A percentile compares a stretch with the other conserved stretches of the same genome.
phyloP scores from a whole-genome alignment of 176 grass and related monocot genomes.

The Oryza longistaminata region DNA sequence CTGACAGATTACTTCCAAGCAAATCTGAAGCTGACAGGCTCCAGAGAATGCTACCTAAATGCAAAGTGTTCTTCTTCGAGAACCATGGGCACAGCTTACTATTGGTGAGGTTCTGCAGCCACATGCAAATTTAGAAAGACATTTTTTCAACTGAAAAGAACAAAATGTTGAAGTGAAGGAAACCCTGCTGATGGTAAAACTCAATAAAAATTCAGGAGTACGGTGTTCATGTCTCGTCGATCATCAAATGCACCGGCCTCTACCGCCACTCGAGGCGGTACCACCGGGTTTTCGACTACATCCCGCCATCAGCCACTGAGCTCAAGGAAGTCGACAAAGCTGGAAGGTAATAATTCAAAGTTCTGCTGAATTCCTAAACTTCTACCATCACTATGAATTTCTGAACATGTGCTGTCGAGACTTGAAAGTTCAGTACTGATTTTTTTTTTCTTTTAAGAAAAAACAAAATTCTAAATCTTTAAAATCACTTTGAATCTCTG shows the following conservation, averaged over 20 bases:
- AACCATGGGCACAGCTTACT: constrained; percentile 73
- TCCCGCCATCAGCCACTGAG: constrained; percentile 58
- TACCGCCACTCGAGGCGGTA: constrained; percentile 51
- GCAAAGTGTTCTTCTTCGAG: constrained; percentile 60
- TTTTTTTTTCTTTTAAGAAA: too few species aligned
- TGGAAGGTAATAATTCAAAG: constrained; percentile 31
- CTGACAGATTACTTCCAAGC: constrained; percentile 66
- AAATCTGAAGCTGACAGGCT: constrained; percentile 65
- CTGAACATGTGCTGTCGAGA: not conserved
- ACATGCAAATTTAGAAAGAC: not conserved
- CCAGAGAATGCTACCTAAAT: constrained; percentile 49
- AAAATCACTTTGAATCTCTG: not conserved
- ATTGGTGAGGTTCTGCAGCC: constrained; percentile 45
- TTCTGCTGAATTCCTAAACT: too few species aligned
- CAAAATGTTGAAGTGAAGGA: not conserved
- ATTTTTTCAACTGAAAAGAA: not conserved
- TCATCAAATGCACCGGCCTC: constrained; percentile 60
- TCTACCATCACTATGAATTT: not conserved
- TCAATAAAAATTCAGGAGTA: constrained; percentile 49
- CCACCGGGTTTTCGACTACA: constrained; percentile 59
- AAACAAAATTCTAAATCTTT: not conserved
- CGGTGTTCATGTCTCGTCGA: constrained; percentile 59
- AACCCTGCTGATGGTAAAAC: not conserved
- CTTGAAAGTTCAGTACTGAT: too few species aligned
- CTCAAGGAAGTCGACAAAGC: constrained; percentile 50